Conservation (phyloP, 2,329 filamentous ascomycete genomes). For the Biscogniauxia mediterranea region DNA sequence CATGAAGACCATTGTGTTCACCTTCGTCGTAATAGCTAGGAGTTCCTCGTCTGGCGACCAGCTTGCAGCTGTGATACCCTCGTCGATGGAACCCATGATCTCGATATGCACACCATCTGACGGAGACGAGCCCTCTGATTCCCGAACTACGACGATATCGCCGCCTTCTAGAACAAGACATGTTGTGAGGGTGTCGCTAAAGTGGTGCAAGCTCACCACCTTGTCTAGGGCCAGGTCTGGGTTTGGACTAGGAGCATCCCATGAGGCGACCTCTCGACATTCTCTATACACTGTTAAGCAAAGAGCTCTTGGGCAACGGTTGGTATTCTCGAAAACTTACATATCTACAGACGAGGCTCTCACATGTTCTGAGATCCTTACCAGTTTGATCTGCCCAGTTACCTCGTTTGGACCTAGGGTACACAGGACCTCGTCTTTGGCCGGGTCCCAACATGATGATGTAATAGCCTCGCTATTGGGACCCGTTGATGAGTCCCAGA, state of each 20-base stretch:
- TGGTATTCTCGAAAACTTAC: constrained; percentile 35
- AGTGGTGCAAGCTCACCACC: constrained; percentile 79
- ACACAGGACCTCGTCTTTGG: constrained; percentile 74
- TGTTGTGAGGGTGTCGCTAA: constrained; percentile 73
- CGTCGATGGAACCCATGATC: constrained; percentile 91
- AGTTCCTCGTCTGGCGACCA: constrained; percentile 98
- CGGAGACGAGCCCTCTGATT: constrained; percentile 48
- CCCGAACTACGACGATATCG: constrained; percentile 83
- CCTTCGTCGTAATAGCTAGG: constrained; percentile 76
- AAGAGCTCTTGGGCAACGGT: constrained; percentile 7
- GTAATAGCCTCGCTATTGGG: constrained; percentile 55
- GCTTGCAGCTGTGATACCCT: constrained; percentile 80
- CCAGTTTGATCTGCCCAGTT: constrained; percentile 71
- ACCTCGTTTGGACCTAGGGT: constrained; percentile 76
- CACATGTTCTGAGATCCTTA: constrained; percentile 49
- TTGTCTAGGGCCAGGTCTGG: constrained; percentile 74
- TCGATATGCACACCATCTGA: constrained; percentile 78
- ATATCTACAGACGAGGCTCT: constrained; percentile 35
- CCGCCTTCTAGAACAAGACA: constrained; percentile 86
- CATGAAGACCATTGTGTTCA: constrained; percentile 84
- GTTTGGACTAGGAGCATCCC: constrained; percentile 81
- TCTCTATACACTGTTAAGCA: constrained; percentile 25
- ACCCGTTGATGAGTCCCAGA: constrained; percentile 58
- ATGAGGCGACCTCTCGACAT: constrained; percentile 66
- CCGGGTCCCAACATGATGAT: constrained; percentile 81